Percentiles rank a stretch among this genome's conserved stretches.
These are phyloP conservation scores for Sporothrix phasma DNA, from an alignment of 2,329 filamentous ascomycete species.

Conservation along the genomic window DNA sequence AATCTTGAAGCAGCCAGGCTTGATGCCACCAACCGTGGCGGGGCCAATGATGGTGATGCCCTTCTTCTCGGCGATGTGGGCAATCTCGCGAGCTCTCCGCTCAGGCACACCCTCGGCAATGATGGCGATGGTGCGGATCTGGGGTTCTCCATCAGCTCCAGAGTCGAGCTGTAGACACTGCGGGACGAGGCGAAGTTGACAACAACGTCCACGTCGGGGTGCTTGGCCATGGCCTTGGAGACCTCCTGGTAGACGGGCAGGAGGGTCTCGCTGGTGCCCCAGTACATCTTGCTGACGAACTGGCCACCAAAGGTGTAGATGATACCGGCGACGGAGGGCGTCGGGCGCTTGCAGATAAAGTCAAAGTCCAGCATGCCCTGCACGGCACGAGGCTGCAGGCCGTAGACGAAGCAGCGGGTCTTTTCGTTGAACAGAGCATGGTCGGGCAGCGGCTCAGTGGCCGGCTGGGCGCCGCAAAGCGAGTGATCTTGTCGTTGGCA, in stretches of 20 bases:
- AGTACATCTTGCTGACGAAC: slow-evolving; percentile 99
- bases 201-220: slow-evolving; percentile 91
- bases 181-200: slow-evolving; percentile 99
- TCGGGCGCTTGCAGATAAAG: slow-evolving; percentile 99
- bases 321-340: slow-evolving; percentile 93
- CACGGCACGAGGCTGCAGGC: slow-evolving; percentile 88
- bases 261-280: slow-evolving; percentile 98
- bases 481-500: slow-evolving; percentile 98
- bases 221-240: slow-evolving; percentile 87
- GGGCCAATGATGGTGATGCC: slow-evolving; percentile 98
- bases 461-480: slow-evolving; percentile 86
- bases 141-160: slow-evolving; percentile 95
- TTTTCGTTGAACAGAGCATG: slow-evolving; percentile 98
- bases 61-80: slow-evolving; percentile 95
- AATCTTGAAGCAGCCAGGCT: slow-evolving; percentile 99
- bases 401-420: slow-evolving; percentile 99
- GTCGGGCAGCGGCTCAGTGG: slow-evolving; percentile 73
- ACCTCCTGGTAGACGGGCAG: slow-evolving; percentile 96
- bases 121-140: slow-evolving; percentile 98
- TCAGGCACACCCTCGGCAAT: slow-evolving; percentile 99
- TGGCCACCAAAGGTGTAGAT: slow-evolving; percentile 99
- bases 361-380: slow-evolving; percentile 98
- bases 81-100: slow-evolving; percentile 95
- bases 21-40: slow-evolving; percentile 97
- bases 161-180: slow-evolving; percentile 95